A percentile compares a stretch with the other conserved stretches of the same genome.
phyloP scores from a whole-genome alignment of 164 flowering plant species.

The Protea cynaroides region DNA sequence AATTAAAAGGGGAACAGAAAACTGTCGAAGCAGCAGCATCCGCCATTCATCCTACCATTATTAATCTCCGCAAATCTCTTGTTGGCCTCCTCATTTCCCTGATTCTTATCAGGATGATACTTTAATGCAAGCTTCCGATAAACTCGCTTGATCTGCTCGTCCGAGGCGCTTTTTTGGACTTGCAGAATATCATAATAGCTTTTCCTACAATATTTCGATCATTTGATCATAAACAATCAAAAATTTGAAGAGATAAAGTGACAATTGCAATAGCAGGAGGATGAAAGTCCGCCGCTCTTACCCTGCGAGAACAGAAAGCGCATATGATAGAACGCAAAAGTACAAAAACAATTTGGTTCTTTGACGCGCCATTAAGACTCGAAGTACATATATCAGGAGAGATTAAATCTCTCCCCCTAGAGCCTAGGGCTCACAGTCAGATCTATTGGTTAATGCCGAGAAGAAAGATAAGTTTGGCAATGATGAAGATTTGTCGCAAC shows the following conservation, averaged over 20 bases:
- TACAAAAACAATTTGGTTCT: slow-evolving; percentile 31
- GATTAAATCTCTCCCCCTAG: slow-evolving; percentile 20
- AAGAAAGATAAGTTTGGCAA: no score
- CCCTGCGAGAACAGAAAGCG: slow-evolving; percentile 49
- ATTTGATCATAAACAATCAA: background rate
- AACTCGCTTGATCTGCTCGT: slow-evolving; percentile 95
- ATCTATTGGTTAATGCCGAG: background rate
- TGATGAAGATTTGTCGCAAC: no score
- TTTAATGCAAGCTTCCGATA: slow-evolving; percentile 92
- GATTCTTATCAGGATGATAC: slow-evolving; percentile 98
- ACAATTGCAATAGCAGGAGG: no score
- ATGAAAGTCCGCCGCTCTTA: slow-evolving; percentile 23
- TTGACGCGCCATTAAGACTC: slow-evolving; percentile 42
- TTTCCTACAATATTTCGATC: slow-evolving; percentile 42
- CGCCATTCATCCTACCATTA: slow-evolving; percentile 44
- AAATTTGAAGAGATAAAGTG: no score
- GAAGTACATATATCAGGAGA: slow-evolving; percentile 18
- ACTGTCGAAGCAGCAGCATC: no score
- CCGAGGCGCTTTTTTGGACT: slow-evolving; percentile 81
- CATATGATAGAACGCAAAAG: slow-evolving; percentile 31
- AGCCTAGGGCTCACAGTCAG: slow-evolving; percentile 4
- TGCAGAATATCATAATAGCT: slow-evolving; percentile 90
- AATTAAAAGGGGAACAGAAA: no score
- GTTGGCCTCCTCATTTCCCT: slow-evolving; percentile 93
- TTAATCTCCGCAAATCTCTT: slow-evolving; percentile 88